These are phyloP conservation scores for Alternaria triticina DNA, from an alignment of 2,329 filamentous ascomycete species.

Conservation along the genomic window DNA sequence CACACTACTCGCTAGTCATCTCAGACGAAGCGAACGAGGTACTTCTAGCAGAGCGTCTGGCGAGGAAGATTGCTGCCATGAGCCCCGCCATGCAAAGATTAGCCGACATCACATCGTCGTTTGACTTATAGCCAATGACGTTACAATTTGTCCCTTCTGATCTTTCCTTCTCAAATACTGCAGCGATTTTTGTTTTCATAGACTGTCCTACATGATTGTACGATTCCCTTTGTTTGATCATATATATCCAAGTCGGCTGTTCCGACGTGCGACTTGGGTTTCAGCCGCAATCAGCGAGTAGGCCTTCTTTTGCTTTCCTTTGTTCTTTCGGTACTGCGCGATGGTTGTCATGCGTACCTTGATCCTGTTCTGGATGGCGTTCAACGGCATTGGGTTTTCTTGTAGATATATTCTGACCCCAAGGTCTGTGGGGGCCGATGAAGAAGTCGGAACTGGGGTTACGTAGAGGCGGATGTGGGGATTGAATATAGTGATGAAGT, in stretches of 20 bases:
- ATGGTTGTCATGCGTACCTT: slow-evolving; percentile 1
- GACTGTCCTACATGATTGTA: slow-evolving; percentile 36
- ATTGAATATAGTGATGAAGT: slow-evolving; percentile 5
- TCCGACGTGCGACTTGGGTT: slow-evolving; percentile 10
- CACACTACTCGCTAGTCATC: slow-evolving; percentile 70
- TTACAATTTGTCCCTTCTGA: neutral
- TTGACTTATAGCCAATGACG: slow-evolving; percentile 35
- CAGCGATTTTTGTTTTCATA: slow-evolving; percentile 20
- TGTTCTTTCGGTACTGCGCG: neutral
- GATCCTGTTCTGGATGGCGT: slow-evolving; percentile 5
- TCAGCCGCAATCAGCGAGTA: slow-evolving; percentile 1
- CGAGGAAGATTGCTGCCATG: slow-evolving; percentile 44
- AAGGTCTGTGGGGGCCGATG: neutral
- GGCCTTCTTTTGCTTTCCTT: slow-evolving; percentile 8
- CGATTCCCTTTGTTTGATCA: slow-evolving; percentile 39
- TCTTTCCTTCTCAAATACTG: slow-evolving; percentile 2
- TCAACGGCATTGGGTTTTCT: slow-evolving; percentile 3
- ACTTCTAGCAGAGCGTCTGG: slow-evolving; percentile 40
- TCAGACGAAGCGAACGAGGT: slow-evolving; percentile 55
- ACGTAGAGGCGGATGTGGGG: neutral
- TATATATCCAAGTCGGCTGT: slow-evolving; percentile 18
- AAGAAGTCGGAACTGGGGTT: neutral
- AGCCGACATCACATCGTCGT: slow-evolving; percentile 43
- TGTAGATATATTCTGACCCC: slow-evolving; percentile 11
- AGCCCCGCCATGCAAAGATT: slow-evolving; percentile 43